These are phyloP conservation scores for Suillus ampliporus DNA, from an alignment of 768 basidiomycete genomes.

Conservation along the genomic window DNA sequence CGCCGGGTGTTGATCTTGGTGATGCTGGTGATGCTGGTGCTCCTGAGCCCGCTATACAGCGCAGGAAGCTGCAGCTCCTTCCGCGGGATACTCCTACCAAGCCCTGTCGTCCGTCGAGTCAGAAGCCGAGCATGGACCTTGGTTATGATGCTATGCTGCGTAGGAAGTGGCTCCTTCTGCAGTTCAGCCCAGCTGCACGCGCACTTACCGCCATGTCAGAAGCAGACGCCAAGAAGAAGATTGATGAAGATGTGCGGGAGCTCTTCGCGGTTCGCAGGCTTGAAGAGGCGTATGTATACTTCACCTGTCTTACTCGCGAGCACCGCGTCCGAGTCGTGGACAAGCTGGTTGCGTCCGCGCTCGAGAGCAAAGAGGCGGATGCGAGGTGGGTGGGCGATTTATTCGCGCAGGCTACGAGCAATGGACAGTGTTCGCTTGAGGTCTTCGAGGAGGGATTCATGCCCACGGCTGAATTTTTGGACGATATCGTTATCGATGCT, in stretches of 20 bases:
- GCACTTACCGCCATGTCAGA: constrained; percentile 58
- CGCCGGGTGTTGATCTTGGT: constrained; percentile 56
- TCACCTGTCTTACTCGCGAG: constrained; percentile 69
- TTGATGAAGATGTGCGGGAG: constrained; percentile 84
- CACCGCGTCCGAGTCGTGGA: constrained; percentile 74
- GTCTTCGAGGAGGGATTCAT: constrained; percentile 79
- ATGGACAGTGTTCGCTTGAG: constrained; percentile 60
- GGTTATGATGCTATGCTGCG: no score
- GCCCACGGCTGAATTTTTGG: constrained; percentile 75
- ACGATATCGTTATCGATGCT: constrained; percentile 89
- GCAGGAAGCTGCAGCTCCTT: constrained; percentile 74
- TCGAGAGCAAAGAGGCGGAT: constrained; percentile 85
- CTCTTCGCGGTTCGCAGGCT: constrained; percentile 85
- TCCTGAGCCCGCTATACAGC: constrained; percentile 56
- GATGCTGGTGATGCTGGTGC: constrained; percentile 46
- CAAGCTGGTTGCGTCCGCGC: constrained; percentile 70
- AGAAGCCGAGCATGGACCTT: no score
- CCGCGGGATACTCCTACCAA: no score
- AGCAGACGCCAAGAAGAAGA: constrained; percentile 75
- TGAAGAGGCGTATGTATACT: constrained; percentile 89
- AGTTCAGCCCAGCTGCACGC: no score
- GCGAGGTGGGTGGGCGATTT: constrained; percentile 79
- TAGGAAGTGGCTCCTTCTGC: no score
- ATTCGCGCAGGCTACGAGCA: constrained; percentile 66
- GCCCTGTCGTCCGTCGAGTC: no score